Conservation (phyloP, 169 alveolate species). For the Eimeria sp. region DNA sequence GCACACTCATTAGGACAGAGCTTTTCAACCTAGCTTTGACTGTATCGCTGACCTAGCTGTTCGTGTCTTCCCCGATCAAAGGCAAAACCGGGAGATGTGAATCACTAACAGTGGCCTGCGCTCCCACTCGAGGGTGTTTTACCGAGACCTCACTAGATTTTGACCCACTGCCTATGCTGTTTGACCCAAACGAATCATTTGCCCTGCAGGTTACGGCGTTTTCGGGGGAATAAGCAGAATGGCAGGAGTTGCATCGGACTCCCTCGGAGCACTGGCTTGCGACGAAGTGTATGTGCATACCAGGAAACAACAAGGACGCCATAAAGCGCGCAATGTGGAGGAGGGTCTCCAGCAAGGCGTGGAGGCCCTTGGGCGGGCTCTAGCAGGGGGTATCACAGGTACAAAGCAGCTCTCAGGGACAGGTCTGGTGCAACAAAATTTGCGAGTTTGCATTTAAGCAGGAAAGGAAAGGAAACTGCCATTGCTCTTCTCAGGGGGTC, state of each 20-base stretch:
- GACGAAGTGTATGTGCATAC: slow-evolving; percentile 87
- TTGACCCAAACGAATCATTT: background rate
- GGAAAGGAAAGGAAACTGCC: background rate
- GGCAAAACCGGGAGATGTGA: background rate
- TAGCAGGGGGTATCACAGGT: slow-evolving; percentile 89
- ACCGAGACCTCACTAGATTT: background rate
- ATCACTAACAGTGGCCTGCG: background rate
- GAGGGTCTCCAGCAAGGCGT: slow-evolving; percentile 88
- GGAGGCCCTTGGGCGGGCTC: slow-evolving; percentile 89
- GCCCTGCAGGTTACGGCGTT: slow-evolving; percentile 84
- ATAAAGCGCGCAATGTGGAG: slow-evolving; percentile 86
- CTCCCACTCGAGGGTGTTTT: background rate
- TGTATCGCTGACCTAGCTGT: background rate
- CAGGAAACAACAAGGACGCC: slow-evolving; percentile 86
- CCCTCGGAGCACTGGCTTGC: slow-evolving; percentile 87
- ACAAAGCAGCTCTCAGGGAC: background rate
- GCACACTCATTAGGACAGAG: background rate
- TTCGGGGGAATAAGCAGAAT: slow-evolving; percentile 87
- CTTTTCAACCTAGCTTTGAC: background rate
- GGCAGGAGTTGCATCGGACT: slow-evolving; percentile 89
- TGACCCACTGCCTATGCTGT: background rate
- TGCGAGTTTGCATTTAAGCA: background rate
- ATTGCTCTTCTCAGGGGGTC: background rate
- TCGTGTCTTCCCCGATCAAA: background rate
- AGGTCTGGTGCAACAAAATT: background rate